Evolutionary conservation across 805 yeast genomes (phyloP).

Genomic region (Lipomyces oligophaga): DNA sequence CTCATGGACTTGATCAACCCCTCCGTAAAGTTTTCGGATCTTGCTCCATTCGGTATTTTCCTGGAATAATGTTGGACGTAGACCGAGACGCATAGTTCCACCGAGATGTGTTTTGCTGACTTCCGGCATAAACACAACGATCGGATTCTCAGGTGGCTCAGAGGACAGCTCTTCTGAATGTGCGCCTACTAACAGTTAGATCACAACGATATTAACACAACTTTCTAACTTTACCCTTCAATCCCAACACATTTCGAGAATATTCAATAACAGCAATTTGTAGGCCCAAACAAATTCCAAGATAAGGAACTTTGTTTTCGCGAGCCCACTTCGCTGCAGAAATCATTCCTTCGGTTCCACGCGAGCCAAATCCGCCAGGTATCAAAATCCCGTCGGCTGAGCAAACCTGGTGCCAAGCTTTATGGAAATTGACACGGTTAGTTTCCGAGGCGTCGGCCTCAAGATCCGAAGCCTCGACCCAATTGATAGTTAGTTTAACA

Average conservation of each 20-base stretch:
- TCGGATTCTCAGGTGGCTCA: slow-evolving; percentile 58
- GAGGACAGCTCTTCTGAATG: slow-evolving; percentile 36
- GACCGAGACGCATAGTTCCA: slow-evolving; percentile 98
- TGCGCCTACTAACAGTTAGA: slow-evolving; percentile 16
- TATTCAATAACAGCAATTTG: slow-evolving; percentile 96
- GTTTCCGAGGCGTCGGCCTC: slow-evolving; percentile 55
- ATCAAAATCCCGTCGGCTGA: slow-evolving; percentile 94
- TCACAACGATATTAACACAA: not conserved
- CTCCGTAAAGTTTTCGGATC: slow-evolving; percentile 70
- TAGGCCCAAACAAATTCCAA: slow-evolving; percentile 96
- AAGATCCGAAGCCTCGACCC: slow-evolving; percentile 94
- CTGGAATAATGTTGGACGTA: slow-evolving; percentile 82
- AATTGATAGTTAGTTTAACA: slow-evolving; percentile 77
- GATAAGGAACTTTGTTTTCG: slow-evolving; percentile 85
- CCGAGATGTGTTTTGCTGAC: slow-evolving; percentile 93
- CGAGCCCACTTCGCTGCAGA: slow-evolving; percentile 98
- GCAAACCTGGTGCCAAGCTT: slow-evolving; percentile 92
- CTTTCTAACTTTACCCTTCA: slow-evolving; percentile 55
- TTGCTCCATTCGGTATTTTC: slow-evolving; percentile 60
- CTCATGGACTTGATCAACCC: slow-evolving; percentile 64
- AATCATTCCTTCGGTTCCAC: slow-evolving; percentile 99
- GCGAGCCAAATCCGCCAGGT: slow-evolving; percentile 96
- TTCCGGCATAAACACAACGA: slow-evolving; percentile 97
- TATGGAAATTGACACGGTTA: slow-evolving; percentile 77
- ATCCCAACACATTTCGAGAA: slow-evolving; percentile 73